phyloP scores from a whole-genome alignment of 2,329 filamentous ascomycete genomes.

The Ascochyta lentis region DNA sequence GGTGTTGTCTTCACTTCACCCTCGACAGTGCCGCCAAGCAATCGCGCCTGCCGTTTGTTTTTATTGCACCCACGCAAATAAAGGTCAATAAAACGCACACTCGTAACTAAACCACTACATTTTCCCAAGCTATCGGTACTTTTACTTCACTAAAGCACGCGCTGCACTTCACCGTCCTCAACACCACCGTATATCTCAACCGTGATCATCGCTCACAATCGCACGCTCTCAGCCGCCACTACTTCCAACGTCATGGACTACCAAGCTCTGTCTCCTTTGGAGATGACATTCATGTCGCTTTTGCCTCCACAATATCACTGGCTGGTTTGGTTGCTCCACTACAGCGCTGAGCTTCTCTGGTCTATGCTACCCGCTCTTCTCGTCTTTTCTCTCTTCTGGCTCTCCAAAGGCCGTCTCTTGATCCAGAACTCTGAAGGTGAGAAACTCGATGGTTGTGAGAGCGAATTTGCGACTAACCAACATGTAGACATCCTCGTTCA shows the following conservation, averaged over 20 bases:
- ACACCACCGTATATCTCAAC: too few relatives aligned
- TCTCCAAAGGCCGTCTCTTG: neutral
- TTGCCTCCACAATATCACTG: neutral
- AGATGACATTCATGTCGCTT: neutral
- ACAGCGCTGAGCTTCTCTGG: neutral
- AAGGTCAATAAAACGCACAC: neutral
- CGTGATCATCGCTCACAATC: neutral
- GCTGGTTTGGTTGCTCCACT: neutral
- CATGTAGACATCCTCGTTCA: neutral
- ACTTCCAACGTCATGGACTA: neutral
- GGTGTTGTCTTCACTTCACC: constrained; percentile 2
- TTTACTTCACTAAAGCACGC: neutral
- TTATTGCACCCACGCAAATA: neutral
- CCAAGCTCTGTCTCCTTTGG: neutral
- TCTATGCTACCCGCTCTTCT: neutral
- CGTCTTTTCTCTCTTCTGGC: neutral
- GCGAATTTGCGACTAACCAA: neutral
- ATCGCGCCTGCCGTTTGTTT: neutral
- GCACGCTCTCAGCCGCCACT: neutral
- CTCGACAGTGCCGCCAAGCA: neutral
- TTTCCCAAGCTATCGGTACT: neutral
- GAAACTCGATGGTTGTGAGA: neutral
- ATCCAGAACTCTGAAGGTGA: neutral
- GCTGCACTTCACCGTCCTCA: too few relatives aligned
- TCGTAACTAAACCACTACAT: neutral